Evolutionary conservation across 2,329 filamentous ascomycete species (phyloP), one percentile per base, ranked within the genome.

Genomic region (Curvularia sp.): DNA sequence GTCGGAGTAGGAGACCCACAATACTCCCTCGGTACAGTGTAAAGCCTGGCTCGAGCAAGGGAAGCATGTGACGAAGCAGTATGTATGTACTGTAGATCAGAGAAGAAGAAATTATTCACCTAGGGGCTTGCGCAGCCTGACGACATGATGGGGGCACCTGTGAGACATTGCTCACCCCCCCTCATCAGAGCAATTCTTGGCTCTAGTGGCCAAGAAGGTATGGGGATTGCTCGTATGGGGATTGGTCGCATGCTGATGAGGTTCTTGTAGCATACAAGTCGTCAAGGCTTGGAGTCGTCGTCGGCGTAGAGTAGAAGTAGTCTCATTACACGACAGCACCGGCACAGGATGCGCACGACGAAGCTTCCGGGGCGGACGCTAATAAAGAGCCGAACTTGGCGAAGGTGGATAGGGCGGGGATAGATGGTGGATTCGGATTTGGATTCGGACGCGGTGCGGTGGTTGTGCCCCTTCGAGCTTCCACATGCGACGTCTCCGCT

Each of bases 1-100:
- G 25, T 69, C 65, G 7, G 63, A 57, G 28, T 61, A 52, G 47
- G 13, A 25, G 36, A 38, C 38, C 25, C 30, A 36, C 28, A 2
- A 2, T 10, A 13, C 15, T 23, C 18, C 49, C 45, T 55, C 55
- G 51, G 45, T 6, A 36, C 18, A 13, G 34, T 47, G 23, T 27
- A n/a, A n/a, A 13, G 12, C 12, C n/a, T 13, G 47, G 4, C 3
- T 47, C n/a, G 2, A n/a, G 27, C n/a, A n/a, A 25, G 43, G 4
- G 18, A 18, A 21, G 34, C 45, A 49, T 49, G 45, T 55, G 55
- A 49, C 27, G 49, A 36, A 30, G 30, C 13, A n/a, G n/a, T n/a
- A n/a, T n/a, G n/a, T n/a, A 28, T 49, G 12, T 15, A 30, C n/a
- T 15, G 27, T 32, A 21, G 15, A 18, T 18, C 18, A 47, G 15